These are phyloP conservation scores for Eucalyptus paniculata DNA, from an alignment of 345 rosid species.

Conservation along the genomic window DNA sequence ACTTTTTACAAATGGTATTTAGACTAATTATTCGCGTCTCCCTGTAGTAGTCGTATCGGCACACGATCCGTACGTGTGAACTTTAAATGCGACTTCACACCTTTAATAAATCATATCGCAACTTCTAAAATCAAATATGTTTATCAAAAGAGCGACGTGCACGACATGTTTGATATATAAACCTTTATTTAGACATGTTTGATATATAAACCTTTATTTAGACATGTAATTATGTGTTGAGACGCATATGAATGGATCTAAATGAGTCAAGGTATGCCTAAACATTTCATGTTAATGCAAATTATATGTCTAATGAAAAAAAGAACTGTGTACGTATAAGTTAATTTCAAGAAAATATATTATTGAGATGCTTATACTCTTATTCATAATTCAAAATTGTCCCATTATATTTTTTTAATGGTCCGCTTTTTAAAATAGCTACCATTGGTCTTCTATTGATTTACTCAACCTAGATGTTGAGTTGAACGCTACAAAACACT, in stretches of 20 bases:
- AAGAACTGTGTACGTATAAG: fast-evolving
- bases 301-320: background rate
- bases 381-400: background rate
- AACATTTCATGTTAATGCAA: too few relatives aligned
- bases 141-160: background rate
- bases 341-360: background rate
- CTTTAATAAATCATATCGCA: background rate
- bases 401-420: background rate
- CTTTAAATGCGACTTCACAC: background rate
- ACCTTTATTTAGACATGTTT: background rate
- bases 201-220: background rate
- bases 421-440: background rate
- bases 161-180: background rate
- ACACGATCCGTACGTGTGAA: background rate
- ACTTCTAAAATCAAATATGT: background rate
- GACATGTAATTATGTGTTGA: background rate
- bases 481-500: background rate
- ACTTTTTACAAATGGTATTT: background rate
- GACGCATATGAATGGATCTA: too few relatives aligned
- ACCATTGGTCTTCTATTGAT: fast-evolving
- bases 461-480: background rate
- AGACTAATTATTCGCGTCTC: background rate
- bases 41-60: too few relatives aligned
- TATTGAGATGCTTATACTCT: background rate
- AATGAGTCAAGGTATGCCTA: too few relatives aligned